These are phyloP conservation scores for Glaciozyma martinii DNA, from an alignment of 768 basidiomycete species.

Conservation along the genomic window DNA sequence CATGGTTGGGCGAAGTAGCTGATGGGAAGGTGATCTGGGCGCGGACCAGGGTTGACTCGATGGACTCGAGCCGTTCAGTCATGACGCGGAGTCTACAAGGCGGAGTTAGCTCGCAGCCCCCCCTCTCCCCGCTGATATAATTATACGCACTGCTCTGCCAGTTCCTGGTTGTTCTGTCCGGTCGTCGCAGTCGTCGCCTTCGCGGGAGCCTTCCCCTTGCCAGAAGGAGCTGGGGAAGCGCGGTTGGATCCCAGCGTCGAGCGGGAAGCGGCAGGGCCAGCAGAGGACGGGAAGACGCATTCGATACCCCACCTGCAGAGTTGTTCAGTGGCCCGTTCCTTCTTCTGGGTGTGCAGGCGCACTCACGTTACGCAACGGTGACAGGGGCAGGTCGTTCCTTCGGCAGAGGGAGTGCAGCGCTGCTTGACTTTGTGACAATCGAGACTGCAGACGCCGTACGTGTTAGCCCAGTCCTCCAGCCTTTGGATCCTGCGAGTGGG, in stretches of 20 bases:
- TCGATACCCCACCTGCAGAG: constrained; percentile 17
- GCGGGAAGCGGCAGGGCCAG: constrained; percentile 3
- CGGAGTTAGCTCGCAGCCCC: constrained; percentile 1
- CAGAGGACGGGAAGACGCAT: constrained; percentile 23
- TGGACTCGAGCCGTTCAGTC: constrained; percentile 28
- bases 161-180: not conserved
- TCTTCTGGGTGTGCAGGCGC: not conserved
- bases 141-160: constrained; percentile 17
- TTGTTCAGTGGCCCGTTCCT: not conserved
- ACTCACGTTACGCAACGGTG: constrained; percentile 25
- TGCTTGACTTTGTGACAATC: constrained; percentile 28
- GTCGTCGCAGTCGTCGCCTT: not conserved
- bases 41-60: constrained; percentile 26
- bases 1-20: not conserved
- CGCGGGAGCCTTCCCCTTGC: not conserved
- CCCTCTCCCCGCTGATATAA: not conserved
- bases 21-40: constrained; percentile 10
- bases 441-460: not conserved
- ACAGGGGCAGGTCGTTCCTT: constrained; percentile 19
- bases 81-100: constrained; percentile 12
- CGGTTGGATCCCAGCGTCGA: not conserved
- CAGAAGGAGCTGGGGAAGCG: not conserved
- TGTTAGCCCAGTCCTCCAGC: not conserved
- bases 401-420: constrained; percentile 25
- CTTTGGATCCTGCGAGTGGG: not conserved